Base-by-base conservation (phyloP, 2,329 filamentous ascomycete genomes). In the Colletotrichum tropicicola region DNA sequence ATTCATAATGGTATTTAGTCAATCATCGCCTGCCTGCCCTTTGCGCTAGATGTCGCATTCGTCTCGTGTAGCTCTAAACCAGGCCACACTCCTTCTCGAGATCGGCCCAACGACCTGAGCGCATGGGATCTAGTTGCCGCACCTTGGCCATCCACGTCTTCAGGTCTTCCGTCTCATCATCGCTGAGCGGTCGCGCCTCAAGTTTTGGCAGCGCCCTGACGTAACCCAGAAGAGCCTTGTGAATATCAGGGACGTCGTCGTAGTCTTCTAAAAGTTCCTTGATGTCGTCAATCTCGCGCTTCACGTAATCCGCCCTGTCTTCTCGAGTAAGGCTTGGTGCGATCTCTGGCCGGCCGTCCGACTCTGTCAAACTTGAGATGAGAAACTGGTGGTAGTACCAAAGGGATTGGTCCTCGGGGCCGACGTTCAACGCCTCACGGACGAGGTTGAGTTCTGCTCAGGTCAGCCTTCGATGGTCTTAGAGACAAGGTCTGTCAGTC, bases 311-410 rank as follows among this genome's bases (percentile, higher is more conserved):
- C 32, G 87, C 75, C 49, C 91, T 88, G 59, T 95, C 87, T 8
- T 85, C 78, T 6, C 81, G 74, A 2, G 84, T 84, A 28, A 97
- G 79, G 37, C 87, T 83, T 0, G 88, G 88, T 13, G 89, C 85
- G 70, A 97, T 91, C 9, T 86, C 86, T 19, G 84, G 79, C 3
- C 80, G 73, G 13, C 82, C 78, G 13, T 75, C 80, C 51, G 78
- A 80, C 71, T 82, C 83, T 55, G 85, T 81, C 70, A 92, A 81
- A 73, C 90, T 91, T 65, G 89, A 86, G 80, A 98, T 89, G 61
- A 98, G 82, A 73, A 91, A 97, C 71, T 96, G 92, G 76, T 98
- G 94, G 74, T 99, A 98, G 77, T 97, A 97, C 94, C 96, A 99
- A 6, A 98, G 84, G 17, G 94, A 97, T 74, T 98, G 95, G 74